phyloP scores from a whole-genome alignment of 805 yeast species.

The Crinitomyces ghanaensis region DNA sequence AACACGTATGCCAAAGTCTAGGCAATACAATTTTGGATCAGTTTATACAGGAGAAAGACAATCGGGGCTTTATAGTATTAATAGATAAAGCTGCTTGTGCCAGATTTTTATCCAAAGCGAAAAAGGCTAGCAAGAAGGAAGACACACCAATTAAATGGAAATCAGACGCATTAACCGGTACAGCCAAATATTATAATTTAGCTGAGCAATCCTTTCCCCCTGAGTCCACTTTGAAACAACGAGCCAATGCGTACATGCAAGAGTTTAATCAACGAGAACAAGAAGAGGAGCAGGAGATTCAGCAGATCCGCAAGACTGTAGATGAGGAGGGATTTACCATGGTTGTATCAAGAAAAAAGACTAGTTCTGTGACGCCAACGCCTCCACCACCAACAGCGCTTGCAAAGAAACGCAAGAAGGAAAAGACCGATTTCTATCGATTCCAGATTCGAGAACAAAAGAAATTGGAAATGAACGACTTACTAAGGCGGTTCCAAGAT shows the following conservation, averaged over 20 bases:
- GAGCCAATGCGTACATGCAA: constrained; percentile 50
- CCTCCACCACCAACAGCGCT: constrained; percentile 12
- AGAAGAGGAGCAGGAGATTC: constrained; percentile 24
- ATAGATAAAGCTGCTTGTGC: constrained; percentile 59
- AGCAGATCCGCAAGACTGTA: constrained; percentile 36
- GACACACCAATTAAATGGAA: constrained; percentile 20
- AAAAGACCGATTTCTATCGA: constrained; percentile 85
- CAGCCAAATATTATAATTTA: constrained; percentile 29
- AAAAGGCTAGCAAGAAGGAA: constrained; percentile 31
- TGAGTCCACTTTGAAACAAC: constrained; percentile 38
- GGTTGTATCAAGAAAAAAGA: constrained; percentile 78
- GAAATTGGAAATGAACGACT: constrained; percentile 83
- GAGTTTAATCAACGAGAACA: constrained; percentile 64
- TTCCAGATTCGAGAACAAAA: constrained; percentile 92
- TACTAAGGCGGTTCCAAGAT: constrained; percentile 70
- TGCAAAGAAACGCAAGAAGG: constrained; percentile 47
- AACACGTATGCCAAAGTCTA: constrained; percentile 40
- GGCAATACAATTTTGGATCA: constrained; percentile 32
- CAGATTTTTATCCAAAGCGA: constrained; percentile 53
- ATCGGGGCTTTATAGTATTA: constrained; percentile 56
- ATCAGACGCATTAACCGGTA: constrained; percentile 32
- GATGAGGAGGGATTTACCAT: constrained; percentile 93
- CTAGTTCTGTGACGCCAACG: constrained; percentile 48
- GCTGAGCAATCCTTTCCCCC: constrained; percentile 28
- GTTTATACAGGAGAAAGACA: constrained; percentile 23